Base-by-base conservation (phyloP, 768 basidiomycete genomes). In the Tylopilus subfusipes region DNA sequence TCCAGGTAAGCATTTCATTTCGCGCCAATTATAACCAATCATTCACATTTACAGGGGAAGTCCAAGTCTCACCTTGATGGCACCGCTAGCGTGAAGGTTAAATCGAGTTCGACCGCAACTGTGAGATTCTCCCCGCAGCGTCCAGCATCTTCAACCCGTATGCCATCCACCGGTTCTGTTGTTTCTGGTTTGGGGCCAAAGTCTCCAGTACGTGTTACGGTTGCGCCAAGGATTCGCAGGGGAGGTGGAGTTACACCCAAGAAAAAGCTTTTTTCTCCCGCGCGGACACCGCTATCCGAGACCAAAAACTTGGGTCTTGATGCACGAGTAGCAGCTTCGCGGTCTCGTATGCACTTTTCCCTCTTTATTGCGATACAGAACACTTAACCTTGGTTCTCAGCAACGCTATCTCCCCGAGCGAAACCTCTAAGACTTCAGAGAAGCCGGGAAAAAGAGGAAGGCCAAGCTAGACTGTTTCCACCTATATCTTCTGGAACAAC, bases 1-100 rank as follows among this genome's bases (percentile, higher is more conserved):
- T 86, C 30, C 84, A 86, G 75, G 86, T 82, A 56, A 40, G 74
- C 19, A 46, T 47, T 19, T n/a, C 24, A 47, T 54, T 50, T 45
- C 10, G 43, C 18, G 5, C 21, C 8, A 13, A 18, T 3, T 8
- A 50, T n/a, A 31, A 31, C 7, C 16, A 29, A 36, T 42, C 14
- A 30, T 56, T 45, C 30, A 31, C 3, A 16, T 44, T 38, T 19
- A 50, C 38, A 64, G 63, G 48, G 50, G 6, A 69, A 59, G 34
- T 19, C 47, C 42, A 71, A 62, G 52, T 49, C 56, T 49, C 49
- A 48, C 21, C 33, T 36, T 24, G 14, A 33, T 21, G 53, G 57
- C 1, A 22, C 48, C 14, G 25, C 34, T 33, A 53, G 53, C 33
- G 8, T 25, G 50, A 67, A 52, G 30, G 36, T 18, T 44, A 57